Conservation (phyloP, 2,329 filamentous ascomycete species). For the Neofusicoccum laricinum region DNA sequence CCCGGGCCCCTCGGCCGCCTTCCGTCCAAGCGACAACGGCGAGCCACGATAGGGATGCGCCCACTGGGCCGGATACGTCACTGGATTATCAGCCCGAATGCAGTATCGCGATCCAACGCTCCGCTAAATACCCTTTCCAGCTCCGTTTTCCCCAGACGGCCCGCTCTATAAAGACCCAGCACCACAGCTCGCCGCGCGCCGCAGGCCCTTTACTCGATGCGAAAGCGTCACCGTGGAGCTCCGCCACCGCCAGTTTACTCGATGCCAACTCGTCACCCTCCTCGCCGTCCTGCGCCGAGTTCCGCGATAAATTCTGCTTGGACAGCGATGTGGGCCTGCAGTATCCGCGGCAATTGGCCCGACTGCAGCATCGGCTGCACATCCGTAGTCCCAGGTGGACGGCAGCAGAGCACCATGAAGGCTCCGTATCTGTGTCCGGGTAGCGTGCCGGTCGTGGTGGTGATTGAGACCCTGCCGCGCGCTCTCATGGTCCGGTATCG, state of each 20-base stretch:
- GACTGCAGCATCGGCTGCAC: too few relatives aligned
- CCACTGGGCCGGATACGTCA: conserved; percentile 8
- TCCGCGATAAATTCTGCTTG: neutral
- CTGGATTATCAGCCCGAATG: conserved; percentile 3
- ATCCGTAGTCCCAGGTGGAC: too few relatives aligned
- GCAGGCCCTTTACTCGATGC: conserved; percentile 1
- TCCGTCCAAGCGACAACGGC: conserved; percentile 1
- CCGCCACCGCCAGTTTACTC: neutral
- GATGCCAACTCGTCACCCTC: neutral
- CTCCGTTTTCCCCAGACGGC: neutral
- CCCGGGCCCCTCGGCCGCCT: conserved; percentile 7
- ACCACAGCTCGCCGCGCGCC: neutral
- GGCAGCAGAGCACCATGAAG: too few relatives aligned
- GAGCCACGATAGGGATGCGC: neutral
- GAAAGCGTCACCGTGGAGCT: neutral
- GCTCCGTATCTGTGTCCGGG: too few relatives aligned
- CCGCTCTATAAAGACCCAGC: neutral
- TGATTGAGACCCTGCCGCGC: too few relatives aligned
- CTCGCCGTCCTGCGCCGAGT: neutral
- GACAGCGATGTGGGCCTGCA: too few relatives aligned
- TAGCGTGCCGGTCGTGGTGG: too few relatives aligned
- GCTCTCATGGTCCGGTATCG: too few relatives aligned
- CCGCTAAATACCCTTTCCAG: neutral
- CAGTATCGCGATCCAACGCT: conserved; percentile 8
- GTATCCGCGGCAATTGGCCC: too few relatives aligned